Percentiles rank a stretch among this genome's conserved stretches.
Conservation (phyloP, 1,284 basidiomycete species). For the Omphalotus olearius region DNA sequence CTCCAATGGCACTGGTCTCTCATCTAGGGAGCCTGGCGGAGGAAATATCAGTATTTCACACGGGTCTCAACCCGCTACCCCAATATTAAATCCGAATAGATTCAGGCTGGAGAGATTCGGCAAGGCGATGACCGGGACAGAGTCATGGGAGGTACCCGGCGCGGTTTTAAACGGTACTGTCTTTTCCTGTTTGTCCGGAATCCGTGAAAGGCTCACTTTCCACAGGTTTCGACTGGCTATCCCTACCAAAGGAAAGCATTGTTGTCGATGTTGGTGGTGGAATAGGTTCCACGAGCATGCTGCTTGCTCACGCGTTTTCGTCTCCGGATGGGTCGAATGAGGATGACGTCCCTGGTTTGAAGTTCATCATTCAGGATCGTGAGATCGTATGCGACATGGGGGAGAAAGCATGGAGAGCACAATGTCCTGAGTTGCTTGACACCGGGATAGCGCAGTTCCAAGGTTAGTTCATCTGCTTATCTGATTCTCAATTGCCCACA, state of each 20-base stretch:
- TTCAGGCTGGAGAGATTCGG: slow-evolving; percentile 63
- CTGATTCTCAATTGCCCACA: neutral
- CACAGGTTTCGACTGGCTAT: slow-evolving; percentile 61
- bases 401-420: slow-evolving; percentile 56
- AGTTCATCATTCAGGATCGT: slow-evolving; percentile 69
- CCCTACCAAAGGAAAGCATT: slow-evolving; percentile 47
- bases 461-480: slow-evolving; percentile 29
- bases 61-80: slow-evolving; percentile 1
- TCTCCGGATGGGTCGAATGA: slow-evolving; percentile 10
- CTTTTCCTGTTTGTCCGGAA: neutral
- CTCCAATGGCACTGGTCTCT: neutral
- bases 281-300: slow-evolving; percentile 68
- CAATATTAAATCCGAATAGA: slow-evolving; percentile 27
- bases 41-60: neutral
- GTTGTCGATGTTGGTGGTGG: slow-evolving; percentile 76
- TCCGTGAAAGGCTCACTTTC: neutral
- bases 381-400: slow-evolving; percentile 60
- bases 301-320: slow-evolving; percentile 53
- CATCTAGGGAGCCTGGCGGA: no score
- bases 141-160: slow-evolving; percentile 58
- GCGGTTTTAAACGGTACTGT: slow-evolving; percentile 49
- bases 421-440: slow-evolving; percentile 58
- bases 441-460: slow-evolving; percentile 54
- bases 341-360: slow-evolving; percentile 31
- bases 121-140: slow-evolving; percentile 65